These are phyloP conservation scores for Taphrina wiesneri DNA, from an alignment of 1,139 yeast genomes.

Conservation along the genomic window DNA sequence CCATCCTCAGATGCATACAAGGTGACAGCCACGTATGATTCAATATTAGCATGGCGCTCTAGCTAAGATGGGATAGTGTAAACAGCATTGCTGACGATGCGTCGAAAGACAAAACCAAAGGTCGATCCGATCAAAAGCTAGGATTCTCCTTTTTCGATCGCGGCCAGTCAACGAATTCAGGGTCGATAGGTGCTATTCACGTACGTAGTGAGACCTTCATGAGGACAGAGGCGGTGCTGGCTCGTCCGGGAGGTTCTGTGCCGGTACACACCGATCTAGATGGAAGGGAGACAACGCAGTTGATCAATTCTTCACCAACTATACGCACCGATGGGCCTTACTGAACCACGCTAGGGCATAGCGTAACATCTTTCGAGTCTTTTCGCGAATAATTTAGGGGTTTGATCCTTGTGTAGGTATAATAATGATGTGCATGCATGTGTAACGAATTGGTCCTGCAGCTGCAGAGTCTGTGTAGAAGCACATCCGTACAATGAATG, in stretches of 20 bases:
- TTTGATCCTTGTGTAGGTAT: background rate
- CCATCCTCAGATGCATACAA: background rate
- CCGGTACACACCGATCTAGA: background rate
- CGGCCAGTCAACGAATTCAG: background rate
- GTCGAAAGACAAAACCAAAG: background rate
- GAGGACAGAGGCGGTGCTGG: background rate
- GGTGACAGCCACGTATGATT: slow-evolving; percentile 5
- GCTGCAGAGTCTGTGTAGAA: too few relatives aligned
- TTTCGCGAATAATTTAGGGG: too few relatives aligned
- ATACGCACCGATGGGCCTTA: background rate
- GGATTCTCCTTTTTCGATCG: background rate
- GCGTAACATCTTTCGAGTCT: too few relatives aligned
- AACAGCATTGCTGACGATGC: background rate
- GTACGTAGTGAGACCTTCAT: slow-evolving; percentile 6
- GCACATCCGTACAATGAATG: too few relatives aligned
- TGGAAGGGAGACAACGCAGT: background rate
- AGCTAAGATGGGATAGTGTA: background rate
- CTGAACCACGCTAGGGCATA: too few relatives aligned
- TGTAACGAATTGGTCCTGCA: background rate
- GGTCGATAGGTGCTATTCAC: background rate
- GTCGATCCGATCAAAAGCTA: background rate
- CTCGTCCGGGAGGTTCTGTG: background rate
- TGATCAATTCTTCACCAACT: background rate
- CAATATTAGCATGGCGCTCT: background rate
- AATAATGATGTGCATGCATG: background rate